These are phyloP conservation scores for Pythium dissotocum DNA, from an alignment of 352 stramenopile genomes.

Conservation along the genomic window DNA sequence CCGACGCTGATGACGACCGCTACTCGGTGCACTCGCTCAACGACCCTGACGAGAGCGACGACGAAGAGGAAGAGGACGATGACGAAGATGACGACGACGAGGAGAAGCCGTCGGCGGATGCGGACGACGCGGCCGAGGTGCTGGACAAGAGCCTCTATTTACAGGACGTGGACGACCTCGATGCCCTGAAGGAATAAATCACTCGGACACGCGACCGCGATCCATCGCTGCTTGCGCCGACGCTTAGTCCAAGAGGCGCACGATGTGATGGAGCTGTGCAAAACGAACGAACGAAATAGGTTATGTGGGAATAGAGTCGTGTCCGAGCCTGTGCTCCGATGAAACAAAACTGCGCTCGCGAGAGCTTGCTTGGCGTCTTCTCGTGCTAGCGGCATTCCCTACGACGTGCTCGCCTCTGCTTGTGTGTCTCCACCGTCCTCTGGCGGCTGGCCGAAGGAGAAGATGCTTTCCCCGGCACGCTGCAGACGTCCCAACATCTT, in stretches of 20 bases:
- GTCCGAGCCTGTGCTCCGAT: constrained; percentile 30
- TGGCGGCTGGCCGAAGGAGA: constrained; percentile 15
- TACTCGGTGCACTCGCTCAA: constrained; percentile 74
- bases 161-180: constrained; percentile 74
- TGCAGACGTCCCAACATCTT: constrained; percentile 23
- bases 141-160: constrained; percentile 88
- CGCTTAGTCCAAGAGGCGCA: not conserved
- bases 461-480: constrained; percentile 23
- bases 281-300: constrained; percentile 21
- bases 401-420: constrained; percentile 2
- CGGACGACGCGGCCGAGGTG: constrained; percentile 60
- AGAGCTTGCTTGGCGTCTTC: not conserved
- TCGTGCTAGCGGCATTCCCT: constrained; percentile 5
- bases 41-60: constrained; percentile 45
- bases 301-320: constrained; percentile 36
- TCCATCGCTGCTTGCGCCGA: not conserved
- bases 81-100: constrained; percentile 32
- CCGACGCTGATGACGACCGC: constrained; percentile 82
- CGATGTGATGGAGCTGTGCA: constrained; percentile 2
- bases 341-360: constrained; percentile 1
- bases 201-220: constrained; percentile 1
- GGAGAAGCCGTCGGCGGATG: constrained; percentile 37
- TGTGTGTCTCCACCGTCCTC: not conserved
- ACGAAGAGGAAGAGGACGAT: not conserved
- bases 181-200: constrained; percentile 75